phyloP scores from a whole-genome alignment of 1,139 yeast species.

The Hemisphaericaspora lyxosophila region DNA sequence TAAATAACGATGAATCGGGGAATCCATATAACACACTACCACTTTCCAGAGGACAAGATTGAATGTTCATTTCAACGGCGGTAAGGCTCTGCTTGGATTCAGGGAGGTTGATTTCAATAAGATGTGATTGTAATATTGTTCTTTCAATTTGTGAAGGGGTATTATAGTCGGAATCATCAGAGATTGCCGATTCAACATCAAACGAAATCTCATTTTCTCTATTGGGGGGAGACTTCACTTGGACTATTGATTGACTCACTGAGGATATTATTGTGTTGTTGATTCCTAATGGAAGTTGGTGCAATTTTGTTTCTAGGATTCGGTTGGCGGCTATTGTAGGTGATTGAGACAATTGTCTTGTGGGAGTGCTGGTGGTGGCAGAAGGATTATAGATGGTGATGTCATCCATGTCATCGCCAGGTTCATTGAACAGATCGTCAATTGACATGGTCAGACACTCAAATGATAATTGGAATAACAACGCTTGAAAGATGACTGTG shows the following conservation, averaged over 20 bases:
- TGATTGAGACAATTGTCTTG: not conserved
- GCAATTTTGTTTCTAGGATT: not conserved
- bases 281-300: not conserved
- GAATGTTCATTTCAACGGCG: constrained; percentile 7
- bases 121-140: constrained; percentile 12
- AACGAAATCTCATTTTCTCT: constrained; percentile 1
- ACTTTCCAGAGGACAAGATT: not conserved
- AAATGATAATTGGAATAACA: not conserved
- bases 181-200: not conserved
- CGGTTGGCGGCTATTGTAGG: not conserved
- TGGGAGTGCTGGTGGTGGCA: not conserved
- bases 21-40: constrained; percentile 2
- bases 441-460: not conserved
- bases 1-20: constrained; percentile 5
- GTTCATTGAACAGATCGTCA: not conserved
- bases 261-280: not conserved
- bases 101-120: constrained; percentile 8
- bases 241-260: not conserved
- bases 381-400: not conserved
- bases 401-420: not conserved
- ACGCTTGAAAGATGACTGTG: no score
- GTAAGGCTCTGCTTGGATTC: constrained; percentile 10
- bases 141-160: constrained; percentile 9
- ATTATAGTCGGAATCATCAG: not conserved
- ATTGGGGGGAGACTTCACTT: not conserved